Evolutionary conservation across 225 moss, liverwort and hornwort genomes (phyloP).

Genomic region (Pseudoscleropodium purum): DNA sequence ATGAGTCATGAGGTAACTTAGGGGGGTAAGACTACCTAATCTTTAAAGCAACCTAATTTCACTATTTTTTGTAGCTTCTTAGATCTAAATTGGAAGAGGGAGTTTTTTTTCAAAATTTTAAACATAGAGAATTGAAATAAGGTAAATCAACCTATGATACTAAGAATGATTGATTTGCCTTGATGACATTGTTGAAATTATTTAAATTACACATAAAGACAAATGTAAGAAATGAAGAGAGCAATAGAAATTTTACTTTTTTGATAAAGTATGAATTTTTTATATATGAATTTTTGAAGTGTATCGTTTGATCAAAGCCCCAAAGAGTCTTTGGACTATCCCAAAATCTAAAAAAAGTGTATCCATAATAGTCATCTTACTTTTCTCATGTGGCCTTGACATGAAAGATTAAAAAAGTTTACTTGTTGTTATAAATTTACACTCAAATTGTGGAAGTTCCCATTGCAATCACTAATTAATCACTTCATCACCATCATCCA

Average conservation of each 20-base stretch:
- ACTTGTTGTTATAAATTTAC: background rate
- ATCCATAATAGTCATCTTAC: background rate
- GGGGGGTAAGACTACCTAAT: background rate
- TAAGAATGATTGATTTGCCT: background rate
- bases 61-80: background rate
- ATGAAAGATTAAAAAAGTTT: background rate
- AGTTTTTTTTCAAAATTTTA: background rate
- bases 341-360: background rate
- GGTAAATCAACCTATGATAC: rapidly evolving
- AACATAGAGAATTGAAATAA: background rate
- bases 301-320: no score
- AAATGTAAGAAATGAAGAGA: background rate
- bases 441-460: background rate
- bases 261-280: background rate
- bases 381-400: no score
- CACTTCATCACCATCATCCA: background rate
- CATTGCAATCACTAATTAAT: background rate
- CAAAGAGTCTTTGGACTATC: background rate
- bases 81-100: background rate
- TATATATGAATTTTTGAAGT: background rate
- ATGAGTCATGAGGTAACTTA: background rate
- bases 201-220: background rate
- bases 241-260: background rate
- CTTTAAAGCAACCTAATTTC: background rate
- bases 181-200: background rate